Evolutionary conservation across 2,329 filamentous ascomycete species (phyloP), one percentile per base, ranked within the genome.

Genomic region (Aspergillus thermomutatus): DNA sequence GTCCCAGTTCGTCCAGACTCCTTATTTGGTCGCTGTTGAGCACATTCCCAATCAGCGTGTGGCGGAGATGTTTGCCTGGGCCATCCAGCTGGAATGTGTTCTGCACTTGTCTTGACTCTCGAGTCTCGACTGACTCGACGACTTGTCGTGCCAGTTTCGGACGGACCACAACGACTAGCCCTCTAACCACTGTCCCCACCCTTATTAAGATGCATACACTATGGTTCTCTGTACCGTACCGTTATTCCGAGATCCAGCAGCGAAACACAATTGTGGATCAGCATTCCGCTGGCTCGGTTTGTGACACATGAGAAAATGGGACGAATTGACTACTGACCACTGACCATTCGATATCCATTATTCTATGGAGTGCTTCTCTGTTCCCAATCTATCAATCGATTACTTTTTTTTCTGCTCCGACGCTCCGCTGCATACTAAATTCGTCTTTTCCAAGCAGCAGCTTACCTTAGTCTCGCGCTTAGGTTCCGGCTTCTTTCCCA

Each of bases 211-310:
- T 23, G 41, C 41, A 45, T 45, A 45, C 14, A 17, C 31, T 37
- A 37, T 17, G 31, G 14, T 5, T 14, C 31, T 37, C 6, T 37
- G 31, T 37, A 37, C 2, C 14, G 11, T 31, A 31, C 11, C 28
- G 31, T 37, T 52, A 27, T 53, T 50, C 50, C 52, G 50, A 58
- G 55, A 60, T 53, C 58, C 53, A 58, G 55, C 23, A 37, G 25
- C 50, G 25, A 21, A 28, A 47, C 43, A 40, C 50, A 21, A 56
- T 51, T 21, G 46, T 56, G 54, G 54, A 50, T 50, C 34, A 19
- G 25, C 26, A 46, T 55, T 40, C 54, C 57, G 49, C 51, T 51
- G 57, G 51, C 41, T 27, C 28, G 55, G 51, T 53, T 52, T 49
- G 45, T 53, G 55, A 54, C 50, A 56, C 37, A 50, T 57, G 50